Base-by-base conservation (phyloP, 2,329 filamentous ascomycete species). In the Colletotrichum liriopes region DNA sequence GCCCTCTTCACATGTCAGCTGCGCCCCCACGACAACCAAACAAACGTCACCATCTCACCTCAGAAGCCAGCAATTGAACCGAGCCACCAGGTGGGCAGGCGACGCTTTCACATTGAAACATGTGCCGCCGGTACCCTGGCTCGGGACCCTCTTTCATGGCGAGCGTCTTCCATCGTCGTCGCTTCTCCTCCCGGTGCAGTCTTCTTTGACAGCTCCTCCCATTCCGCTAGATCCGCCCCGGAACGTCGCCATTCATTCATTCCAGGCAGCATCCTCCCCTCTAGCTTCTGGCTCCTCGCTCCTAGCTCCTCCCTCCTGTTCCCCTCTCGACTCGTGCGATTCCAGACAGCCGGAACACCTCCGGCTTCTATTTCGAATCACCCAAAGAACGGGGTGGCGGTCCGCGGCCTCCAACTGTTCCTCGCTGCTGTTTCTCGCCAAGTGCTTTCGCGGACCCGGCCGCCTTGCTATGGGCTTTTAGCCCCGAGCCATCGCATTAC, bases 1-100 rank as follows among this genome's bases (percentile, higher is more conserved):
- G 65, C 32, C 54, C 70, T 72, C 61, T 72, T 72, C 70, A 72
- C 70, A 72, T 72, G 70, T 72, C 70, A 72, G 70, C 65, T 72
- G 70, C 52, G 39, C 45, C 60, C 26, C 65, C 45, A 45, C 9
- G 41, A 29, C 47, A 58, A 18, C 59, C 70, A 72, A 65, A 69
- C 59, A 62, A 60, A 70, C 70, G 70, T 72, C 70, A 70, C 70
- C 65, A 69, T 72, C 65, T 51, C 66, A 70, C 65, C 59, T 65
- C 54, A 54, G 65, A 54, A 45, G 67, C 70, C 70, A 72, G 65
- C 59, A 64, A 70, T 61, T 72, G 70, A 72, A 70, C 70, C 70
- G 70, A 72, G 70, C 59, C 60, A 62, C 68, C 68, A 23, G 35
- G 45, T 41, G 6, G 29, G 37, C 52, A 71, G 47, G 55, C 47